Base-by-base conservation (phyloP, 768 basidiomycete species). In the Boletus sp. region DNA sequence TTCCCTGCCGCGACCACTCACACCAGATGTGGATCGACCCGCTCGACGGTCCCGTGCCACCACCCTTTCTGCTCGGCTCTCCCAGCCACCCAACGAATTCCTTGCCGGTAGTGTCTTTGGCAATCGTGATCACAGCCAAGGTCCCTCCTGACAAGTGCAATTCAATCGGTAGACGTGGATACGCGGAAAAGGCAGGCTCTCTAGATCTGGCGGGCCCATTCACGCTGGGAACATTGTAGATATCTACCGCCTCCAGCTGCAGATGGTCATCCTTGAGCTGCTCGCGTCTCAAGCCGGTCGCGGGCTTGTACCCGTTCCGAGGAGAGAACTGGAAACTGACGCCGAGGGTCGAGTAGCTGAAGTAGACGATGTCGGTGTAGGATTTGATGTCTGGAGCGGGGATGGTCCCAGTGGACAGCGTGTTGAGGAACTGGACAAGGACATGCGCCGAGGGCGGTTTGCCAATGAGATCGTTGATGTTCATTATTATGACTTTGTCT, bases 11-110 rank as follows among this genome's bases (percentile, higher is more conserved):
- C 27, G 83, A 78, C 94, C 93, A 97, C 70, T 97, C 93, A 59
- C 93, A 89, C 91, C 93, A 97, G 60, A 96, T 92, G 29, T 86
- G 87, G 60, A 96, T 89, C 32, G 88, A 91, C 37, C 90, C 89
- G 2, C 84, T 83, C 21, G 86, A 87, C 13, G 91, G 90, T 1
- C 91, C 91, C 9, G 83, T 75, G 1, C 95, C 94, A 21, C 94
- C 93, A 7, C 95, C 95, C 68, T 97, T 98, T 56, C 90, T 79
- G 64, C 83, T 83, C 7, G 95, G 95, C 70, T 98, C 95, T 10
- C 93, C 93, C 42, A 97, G 67, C 42, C 70, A 68, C 27, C 70
- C 62, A 9, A 97, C 88, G 55, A 98, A 84, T 0, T 92, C 84
- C 63, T 87, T 85, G 3, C 93, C 95, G 11, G 82, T 83, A 23